Conservation (phyloP, 768 basidiomycete genomes). For the Tephrocybe sp. region DNA sequence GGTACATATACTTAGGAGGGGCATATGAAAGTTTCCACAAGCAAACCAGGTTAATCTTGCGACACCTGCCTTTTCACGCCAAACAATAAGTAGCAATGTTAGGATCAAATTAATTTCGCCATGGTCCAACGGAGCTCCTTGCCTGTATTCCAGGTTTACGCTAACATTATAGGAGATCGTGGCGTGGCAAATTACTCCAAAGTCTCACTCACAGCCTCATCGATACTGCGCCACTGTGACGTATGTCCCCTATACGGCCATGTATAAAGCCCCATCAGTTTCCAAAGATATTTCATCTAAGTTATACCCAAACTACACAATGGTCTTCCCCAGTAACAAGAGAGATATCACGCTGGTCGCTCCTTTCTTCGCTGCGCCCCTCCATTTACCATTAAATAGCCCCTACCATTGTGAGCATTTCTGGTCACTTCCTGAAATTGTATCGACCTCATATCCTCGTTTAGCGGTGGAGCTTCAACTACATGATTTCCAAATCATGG, state of each 20-base stretch:
- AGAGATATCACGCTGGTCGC: neutral
- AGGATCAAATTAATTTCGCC: too few species aligned
- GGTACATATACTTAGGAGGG: too few species aligned
- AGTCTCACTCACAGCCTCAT: slow-evolving; percentile 4
- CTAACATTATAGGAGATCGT: too few species aligned
- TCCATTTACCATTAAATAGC: neutral
- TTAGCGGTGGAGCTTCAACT: slow-evolving; percentile 2
- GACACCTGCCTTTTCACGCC: too few species aligned
- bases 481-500: slow-evolving; percentile 1
- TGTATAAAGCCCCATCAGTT: neutral
- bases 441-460: neutral
- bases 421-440: neutral
- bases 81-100: too few species aligned
- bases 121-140: too few species aligned
- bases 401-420: slow-evolving; percentile 1
- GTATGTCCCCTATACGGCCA: neutral
- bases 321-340: neutral
- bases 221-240: slow-evolving; percentile 10
- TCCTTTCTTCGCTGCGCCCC: neutral
- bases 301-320: neutral
- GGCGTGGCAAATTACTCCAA: too few species aligned
- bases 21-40: too few species aligned
- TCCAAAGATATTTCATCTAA: too few species aligned
- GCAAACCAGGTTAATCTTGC: too few species aligned
- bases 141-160: too few species aligned